Conservation (phyloP, 192 early-diverging fungal species). For the Podila minutissima region DNA sequence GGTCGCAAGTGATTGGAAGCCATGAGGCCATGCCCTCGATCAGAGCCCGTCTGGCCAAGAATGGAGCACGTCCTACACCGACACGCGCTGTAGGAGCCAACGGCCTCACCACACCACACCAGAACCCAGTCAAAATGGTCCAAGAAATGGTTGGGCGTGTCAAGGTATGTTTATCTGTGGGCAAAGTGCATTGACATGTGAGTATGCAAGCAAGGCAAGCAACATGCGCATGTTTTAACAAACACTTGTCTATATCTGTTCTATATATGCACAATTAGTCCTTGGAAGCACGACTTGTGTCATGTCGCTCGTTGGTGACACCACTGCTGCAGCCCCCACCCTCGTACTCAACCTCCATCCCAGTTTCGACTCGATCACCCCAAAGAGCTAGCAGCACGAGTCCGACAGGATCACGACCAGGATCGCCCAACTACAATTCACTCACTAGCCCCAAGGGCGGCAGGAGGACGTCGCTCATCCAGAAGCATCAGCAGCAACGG, state of each 20-base stretch:
- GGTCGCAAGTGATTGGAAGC: slow-evolving; percentile 31
- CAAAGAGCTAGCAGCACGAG: not conserved
- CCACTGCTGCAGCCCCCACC: slow-evolving; percentile 71
- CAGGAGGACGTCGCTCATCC: slow-evolving; percentile 38
- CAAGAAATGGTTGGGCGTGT: slow-evolving; percentile 83
- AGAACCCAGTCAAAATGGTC: slow-evolving; percentile 73
- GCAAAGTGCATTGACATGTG: not conserved
- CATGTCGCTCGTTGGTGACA: slow-evolving; percentile 79
- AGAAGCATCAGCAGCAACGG: slow-evolving; percentile 40
- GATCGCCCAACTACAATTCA: slow-evolving; percentile 16
- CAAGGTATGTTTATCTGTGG: slow-evolving; percentile 55
- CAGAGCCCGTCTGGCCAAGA: slow-evolving; percentile 37
- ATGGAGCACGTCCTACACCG: slow-evolving; percentile 13
- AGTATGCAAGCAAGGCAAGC: not conserved
- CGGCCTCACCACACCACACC: slow-evolving; percentile 20
- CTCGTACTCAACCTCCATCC: slow-evolving; percentile 52
- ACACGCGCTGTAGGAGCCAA: not conserved
- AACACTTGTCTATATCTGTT: not conserved
- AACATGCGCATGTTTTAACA: not conserved
- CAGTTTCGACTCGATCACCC: slow-evolving; percentile 23
- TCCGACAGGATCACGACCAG: slow-evolving; percentile 13
- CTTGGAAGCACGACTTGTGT: slow-evolving; percentile 76
- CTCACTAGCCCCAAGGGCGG: slow-evolving; percentile 19
- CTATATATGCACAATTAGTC: slow-evolving; percentile 46
- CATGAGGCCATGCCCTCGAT: slow-evolving; percentile 49